Conservation (phyloP, 495 filamentous ascomycete species). For the Pyronema domesticum region DNA sequence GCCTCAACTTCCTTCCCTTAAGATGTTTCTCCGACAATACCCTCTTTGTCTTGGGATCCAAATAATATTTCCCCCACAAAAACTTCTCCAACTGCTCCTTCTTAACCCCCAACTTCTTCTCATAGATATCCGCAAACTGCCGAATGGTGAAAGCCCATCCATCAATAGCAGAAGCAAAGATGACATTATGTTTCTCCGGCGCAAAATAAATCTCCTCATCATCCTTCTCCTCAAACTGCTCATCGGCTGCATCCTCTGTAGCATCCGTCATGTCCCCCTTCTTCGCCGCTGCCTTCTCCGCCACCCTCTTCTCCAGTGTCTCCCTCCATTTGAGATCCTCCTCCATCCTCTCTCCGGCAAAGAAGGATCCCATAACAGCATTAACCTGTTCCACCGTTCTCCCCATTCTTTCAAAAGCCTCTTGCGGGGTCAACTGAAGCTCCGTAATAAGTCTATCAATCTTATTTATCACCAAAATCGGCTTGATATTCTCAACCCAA, state of each 20-base stretch:
- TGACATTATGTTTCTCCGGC: constrained; percentile 95
- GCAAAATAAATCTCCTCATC: constrained; percentile 98
- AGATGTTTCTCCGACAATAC: constrained; percentile 82
- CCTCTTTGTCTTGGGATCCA: constrained; percentile 93
- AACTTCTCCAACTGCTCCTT: constrained; percentile 80
- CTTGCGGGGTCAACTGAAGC: constrained; percentile 72
- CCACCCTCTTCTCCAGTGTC: constrained; percentile 69
- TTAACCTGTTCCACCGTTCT: constrained; percentile 91
- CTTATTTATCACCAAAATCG: constrained; percentile 92
- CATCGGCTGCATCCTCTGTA: constrained; percentile 31
- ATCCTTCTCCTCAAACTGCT: constrained; percentile 73
- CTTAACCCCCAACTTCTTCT: constrained; percentile 94
- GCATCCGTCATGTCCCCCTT: constrained; percentile 29
- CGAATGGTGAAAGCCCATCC: constrained; percentile 95
- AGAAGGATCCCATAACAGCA: constrained; percentile 92
- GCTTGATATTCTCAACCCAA: constrained; percentile 92
- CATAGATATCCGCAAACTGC: constrained; percentile 85
- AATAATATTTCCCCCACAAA: constrained; percentile 90
- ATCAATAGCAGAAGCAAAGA: constrained; percentile 92
- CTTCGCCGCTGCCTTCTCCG: constrained; percentile 32
- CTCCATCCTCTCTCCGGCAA: constrained; percentile 96
- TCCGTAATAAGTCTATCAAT: constrained; percentile 89
- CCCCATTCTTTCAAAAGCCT: constrained; percentile 79
- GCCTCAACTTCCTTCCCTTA: constrained; percentile 76
- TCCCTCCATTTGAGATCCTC: constrained; percentile 95